Base-by-base conservation (phyloP, 2,329 filamentous ascomycete genomes). In the Blumeria graminis region DNA sequence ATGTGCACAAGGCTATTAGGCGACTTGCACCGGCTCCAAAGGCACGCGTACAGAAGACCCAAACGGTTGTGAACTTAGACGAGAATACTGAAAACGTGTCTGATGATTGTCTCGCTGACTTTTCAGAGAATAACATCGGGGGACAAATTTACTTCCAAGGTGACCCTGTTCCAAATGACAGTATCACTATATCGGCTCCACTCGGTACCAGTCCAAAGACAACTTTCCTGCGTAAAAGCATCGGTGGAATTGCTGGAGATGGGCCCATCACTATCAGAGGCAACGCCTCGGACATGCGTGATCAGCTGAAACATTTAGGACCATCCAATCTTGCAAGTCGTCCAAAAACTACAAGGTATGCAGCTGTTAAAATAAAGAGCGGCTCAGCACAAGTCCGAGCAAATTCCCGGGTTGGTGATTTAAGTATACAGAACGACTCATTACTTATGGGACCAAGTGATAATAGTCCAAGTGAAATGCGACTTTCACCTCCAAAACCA, bases 1-100 rank as follows among this genome's bases (percentile, higher is more conserved):
- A 98, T 68, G 88, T 98, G 1, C 92, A 96, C 74, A 96, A 96
- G 71, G 92, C 92, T 22, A 95, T 98, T 62, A 81, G 92, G 57
- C 85, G 92, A 55, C 61, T 67, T 61, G 59, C 67, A 57, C 61
- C 67, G 56, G 62, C 66, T n/a, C 90, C 90, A 1, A 84, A 86
- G 65, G 80, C 80, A 48, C 78, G 84, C 57, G 76, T 80, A n/a
- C 76, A 74, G 18, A 78, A 76, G 61, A 72, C 71, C 48, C 72
- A 72, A 56, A 70, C 79, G 41, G 66, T 79, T 16, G 70, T 71
- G 57, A 73, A 75, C 34, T 67, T 66, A 22, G 69, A 71, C 1
- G 65, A 67, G 39, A 60, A 67, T 11, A 60, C 65, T 43, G 58
- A 67, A 0, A 60, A 66, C n/a, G 57, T 61, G 10, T 57, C 62